Conservation (phyloP, 192 early-diverging fungal genomes). For the Dissophora globulifera region DNA sequence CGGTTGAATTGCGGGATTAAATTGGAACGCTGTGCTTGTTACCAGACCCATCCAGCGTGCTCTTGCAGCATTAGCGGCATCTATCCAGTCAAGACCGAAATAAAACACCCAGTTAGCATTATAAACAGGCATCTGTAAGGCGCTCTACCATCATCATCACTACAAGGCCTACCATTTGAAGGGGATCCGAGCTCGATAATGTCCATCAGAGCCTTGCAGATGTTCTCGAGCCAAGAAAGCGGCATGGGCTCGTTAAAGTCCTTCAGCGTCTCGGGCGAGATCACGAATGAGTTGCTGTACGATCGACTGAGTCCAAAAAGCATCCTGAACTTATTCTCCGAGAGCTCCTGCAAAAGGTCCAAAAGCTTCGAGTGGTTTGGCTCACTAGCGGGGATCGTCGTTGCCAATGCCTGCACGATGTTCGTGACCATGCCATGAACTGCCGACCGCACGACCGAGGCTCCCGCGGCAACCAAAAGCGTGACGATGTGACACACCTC, state of each 20-base stretch:
- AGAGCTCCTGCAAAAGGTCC: constrained; percentile 76
- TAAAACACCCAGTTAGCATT: no score
- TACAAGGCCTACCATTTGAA: constrained; percentile 62
- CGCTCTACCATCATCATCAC: background rate
- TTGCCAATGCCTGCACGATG: constrained; percentile 85
- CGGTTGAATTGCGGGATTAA: constrained; percentile 93
- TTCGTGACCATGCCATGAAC: constrained; percentile 96
- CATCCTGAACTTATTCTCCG: constrained; percentile 81
- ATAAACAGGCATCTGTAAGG: background rate
- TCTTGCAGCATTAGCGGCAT: constrained; percentile 84
- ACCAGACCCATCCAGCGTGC: constrained; percentile 94
- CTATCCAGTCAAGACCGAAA: no score
- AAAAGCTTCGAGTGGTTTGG: constrained; percentile 66
- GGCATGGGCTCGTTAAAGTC: constrained; percentile 65
- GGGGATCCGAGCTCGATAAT: constrained; percentile 73
- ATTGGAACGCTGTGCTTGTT: constrained; percentile 92
- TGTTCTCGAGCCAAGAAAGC: constrained; percentile 59
- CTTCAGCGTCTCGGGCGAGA: constrained; percentile 63
- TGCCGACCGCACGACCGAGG: constrained; percentile 85
- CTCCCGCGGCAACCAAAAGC: constrained; percentile 86
- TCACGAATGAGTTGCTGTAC: constrained; percentile 74
- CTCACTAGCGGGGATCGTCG: constrained; percentile 67
- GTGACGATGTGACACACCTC: constrained; percentile 90
- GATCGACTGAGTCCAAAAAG: constrained; percentile 82
- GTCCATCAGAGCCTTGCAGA: constrained; percentile 72